Base-by-base conservation (phyloP, 2,329 filamentous ascomycete species). In the Truncatella angustata region DNA sequence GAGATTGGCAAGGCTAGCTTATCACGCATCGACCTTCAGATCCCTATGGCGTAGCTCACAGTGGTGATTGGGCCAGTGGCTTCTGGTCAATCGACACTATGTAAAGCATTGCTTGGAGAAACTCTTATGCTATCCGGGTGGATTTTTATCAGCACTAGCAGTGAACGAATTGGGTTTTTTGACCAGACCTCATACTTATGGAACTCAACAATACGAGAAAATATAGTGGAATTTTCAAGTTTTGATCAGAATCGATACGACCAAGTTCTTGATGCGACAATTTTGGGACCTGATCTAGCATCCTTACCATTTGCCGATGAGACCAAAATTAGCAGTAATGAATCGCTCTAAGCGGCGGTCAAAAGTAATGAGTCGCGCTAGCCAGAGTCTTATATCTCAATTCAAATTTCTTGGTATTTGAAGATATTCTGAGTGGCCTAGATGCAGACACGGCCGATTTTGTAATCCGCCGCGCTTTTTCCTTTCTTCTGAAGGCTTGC, bases 41-140 rank as follows among this genome's bases (percentile, higher is more conserved):
- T 50, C n/a, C 36, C 24, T 21, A 26, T 65, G 7, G 6, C 18
- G 4, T 4, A 28, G n/a, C 10, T 39, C 16, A 39, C 37, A 23
- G 64, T 77, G 3, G 57, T 78, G 0, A 60, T 75, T 5, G 74
- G 75, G 0, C 72, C 74, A 1, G 63, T 77, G 4, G 76, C 70
- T 1, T 71, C 69, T 1, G 75, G 75, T 0, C 78, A 78, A 54
- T 74, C 70, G 0, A 72, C 74, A 0, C 55, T 78, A 0, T 68
- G 74, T 54, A 72, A 71, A 46, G 67, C 67, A 0, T 58, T 78
- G 0, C 59, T 73, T 0, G 67, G 71, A 5, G 70, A 73, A 56
- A 61, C 67, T 3, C 65, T 69, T 1, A 56, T 63, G 1, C 36
- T 50, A 4, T 45, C 56, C 12, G 69, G 67, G 52, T 2, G 52